Base-by-base conservation (phyloP, 805 yeast species). In the Wickerhamiella domercqiae region DNA sequence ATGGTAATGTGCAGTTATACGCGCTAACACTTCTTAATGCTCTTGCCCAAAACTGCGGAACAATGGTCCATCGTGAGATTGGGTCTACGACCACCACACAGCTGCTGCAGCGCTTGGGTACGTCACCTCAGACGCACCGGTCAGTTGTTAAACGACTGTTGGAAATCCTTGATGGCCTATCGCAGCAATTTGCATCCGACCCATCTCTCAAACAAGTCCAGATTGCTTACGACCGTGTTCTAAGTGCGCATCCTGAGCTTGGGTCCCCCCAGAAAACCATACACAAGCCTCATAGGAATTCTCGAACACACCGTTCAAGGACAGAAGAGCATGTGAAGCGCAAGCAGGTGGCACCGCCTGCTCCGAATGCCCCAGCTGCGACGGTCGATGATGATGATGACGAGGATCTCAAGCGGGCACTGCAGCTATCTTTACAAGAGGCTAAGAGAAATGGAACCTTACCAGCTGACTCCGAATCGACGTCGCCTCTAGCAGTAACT, bases 21-120 rank as follows among this genome's bases (percentile, higher is more conserved):
- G 57, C 78, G 0, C 50, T 79, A 35, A 60, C 64, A 7, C 51
- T 63, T 32, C 49, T 75, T 16, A 66, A 68, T 21, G 70, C 83
- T 4, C 49, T 79, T 21, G 81, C 83, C 2, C 83, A 78, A 52
- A 79, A 78, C 54, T 78, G 87, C 55, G 86, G 86, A 3, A 71
- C 82, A 9, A 65, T 73, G 52, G 66, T 73, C 60, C 72, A 70
- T 47, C 74, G 65, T 33, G 73, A 71, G 46, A 68, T 79, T 26
- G 73, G 80, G 15, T 66, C 78, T 16, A 65, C 67, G 44, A 46
- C 61, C 2, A 75, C 76, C 49, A 69, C 75, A 14, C 54, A 56
- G 22, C 47, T 62, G 7, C 56, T 79, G 32, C 49, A 64, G 21
- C 61, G 63, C 38, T 58, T 83, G 43, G 61, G 72, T 7, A 61